Percentiles rank a stretch among this genome's conserved stretches.
phyloP scores from a whole-genome alignment of 208 protist species.

The Leishmania turanica region DNA sequence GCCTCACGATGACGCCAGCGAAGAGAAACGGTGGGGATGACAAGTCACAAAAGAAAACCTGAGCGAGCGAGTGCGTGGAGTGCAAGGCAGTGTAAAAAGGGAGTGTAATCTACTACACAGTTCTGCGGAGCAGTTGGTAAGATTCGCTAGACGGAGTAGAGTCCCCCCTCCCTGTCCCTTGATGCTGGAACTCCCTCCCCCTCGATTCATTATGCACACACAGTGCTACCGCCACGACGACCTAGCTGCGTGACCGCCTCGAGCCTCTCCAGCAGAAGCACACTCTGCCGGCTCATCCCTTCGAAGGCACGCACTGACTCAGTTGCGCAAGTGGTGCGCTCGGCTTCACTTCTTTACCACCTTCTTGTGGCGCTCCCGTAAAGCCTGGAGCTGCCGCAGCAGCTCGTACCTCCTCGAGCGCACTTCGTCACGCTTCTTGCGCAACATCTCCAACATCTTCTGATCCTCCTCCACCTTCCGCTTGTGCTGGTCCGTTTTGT shows the following conservation, averaged over 20 bases:
- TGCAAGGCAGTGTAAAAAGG: not conserved
- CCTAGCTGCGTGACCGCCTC: not conserved
- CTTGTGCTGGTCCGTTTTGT: constrained; percentile 34
- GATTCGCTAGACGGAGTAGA: not conserved
- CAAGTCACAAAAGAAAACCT: not conserved
- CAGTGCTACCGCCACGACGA: not conserved
- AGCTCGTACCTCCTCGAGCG: constrained; percentile 22
- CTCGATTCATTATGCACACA: not conserved
- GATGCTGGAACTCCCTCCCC: not conserved
- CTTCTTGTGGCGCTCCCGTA: constrained; percentile 47
- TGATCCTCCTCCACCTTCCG: constrained; percentile 30
- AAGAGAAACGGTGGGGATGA: not conserved
- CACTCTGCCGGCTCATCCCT: not conserved
- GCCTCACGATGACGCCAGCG: not conserved
- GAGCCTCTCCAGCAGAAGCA: not conserved
- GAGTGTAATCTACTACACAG: not conserved
- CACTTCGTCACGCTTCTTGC: constrained; percentile 44
- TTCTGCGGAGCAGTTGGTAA: not conserved
- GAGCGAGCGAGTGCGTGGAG: not conserved
- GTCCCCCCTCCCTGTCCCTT: not conserved
- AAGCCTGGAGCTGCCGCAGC: constrained; percentile 8
- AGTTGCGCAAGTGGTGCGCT: not conserved
- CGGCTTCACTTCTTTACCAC: constrained; percentile 35
- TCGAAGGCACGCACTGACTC: not conserved
- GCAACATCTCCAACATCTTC: constrained; percentile 39